A percentile compares a stretch with the other conserved stretches of the same genome.
Evolutionary conservation across 1,284 basidiomycete genomes (phyloP).

Genomic region (Xerocomus minutiporus): DNA sequence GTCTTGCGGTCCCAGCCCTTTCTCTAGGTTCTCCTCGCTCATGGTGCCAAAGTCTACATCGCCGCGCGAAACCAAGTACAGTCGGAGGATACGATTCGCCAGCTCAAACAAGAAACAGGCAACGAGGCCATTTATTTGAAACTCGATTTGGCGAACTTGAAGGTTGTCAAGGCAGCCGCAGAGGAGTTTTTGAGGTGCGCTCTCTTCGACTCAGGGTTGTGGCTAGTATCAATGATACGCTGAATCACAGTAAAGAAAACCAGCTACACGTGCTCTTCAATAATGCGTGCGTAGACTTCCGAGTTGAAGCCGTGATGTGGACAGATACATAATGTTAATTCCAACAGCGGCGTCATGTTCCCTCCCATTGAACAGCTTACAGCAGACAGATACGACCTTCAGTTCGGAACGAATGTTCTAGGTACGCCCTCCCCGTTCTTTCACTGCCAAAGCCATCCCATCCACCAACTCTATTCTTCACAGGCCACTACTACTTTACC

Average conservation of each 20-base stretch:
- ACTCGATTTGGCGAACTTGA: slow-evolving; percentile 46
- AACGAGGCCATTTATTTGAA: slow-evolving; percentile 41
- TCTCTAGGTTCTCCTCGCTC: slow-evolving; percentile 41
- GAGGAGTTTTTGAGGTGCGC: slow-evolving; percentile 38
- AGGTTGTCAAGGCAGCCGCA: slow-evolving; percentile 36
- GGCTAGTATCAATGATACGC: background rate
- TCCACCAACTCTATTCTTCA: too few relatives aligned
- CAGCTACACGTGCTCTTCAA: slow-evolving; percentile 25
- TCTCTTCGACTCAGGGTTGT: too few relatives aligned
- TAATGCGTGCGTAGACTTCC: slow-evolving; percentile 22
- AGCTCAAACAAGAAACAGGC: slow-evolving; percentile 41
- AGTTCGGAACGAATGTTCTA: slow-evolving; percentile 55
- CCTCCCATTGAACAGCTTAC: slow-evolving; percentile 41
- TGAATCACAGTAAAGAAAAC: slow-evolving; percentile 35
- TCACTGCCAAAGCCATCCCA: background rate
- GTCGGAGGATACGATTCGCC: slow-evolving; percentile 44
- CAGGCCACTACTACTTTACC: slow-evolving; percentile 48
- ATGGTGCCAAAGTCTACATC: slow-evolving; percentile 59
- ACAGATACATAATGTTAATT: slow-evolving; percentile 16
- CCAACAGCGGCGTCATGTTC: slow-evolving; percentile 52
- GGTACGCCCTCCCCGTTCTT: slow-evolving; percentile 20
- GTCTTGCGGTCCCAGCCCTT: background rate
- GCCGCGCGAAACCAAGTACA: slow-evolving; percentile 44
- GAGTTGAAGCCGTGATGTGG: background rate
- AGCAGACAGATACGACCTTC: slow-evolving; percentile 50